A percentile compares a stretch with the other conserved stretches of the same genome.
phyloP scores from a whole-genome alignment of 179 eudicot genomes.

The Silene coronaria region DNA sequence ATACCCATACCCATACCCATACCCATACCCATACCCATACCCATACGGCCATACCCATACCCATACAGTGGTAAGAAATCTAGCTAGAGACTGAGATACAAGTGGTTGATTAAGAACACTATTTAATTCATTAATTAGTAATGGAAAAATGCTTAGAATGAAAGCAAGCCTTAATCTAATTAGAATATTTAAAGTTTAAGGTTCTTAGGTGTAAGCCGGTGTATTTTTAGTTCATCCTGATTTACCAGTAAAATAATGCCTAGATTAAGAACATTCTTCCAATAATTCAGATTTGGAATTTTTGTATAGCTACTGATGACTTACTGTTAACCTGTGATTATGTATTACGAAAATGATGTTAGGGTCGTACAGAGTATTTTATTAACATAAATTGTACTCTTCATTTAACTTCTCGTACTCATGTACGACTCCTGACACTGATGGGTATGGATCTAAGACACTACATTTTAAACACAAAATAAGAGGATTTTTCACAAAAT shows the following conservation, averaged over 20 bases:
- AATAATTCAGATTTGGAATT: not conserved
- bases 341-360: too few relatives aligned
- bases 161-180: not conserved
- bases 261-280: not conserved
- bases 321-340: not conserved
- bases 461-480: too few relatives aligned
- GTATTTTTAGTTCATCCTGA: not conserved
- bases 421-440: too few relatives aligned
- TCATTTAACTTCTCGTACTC: too few relatives aligned
- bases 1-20: too few relatives aligned
- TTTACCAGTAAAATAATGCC: not conserved
- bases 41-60: too few relatives aligned
- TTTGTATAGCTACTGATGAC: not conserved
- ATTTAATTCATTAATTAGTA: not conserved
- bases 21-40: too few relatives aligned
- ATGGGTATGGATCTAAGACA: too few relatives aligned
- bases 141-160: not conserved
- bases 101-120: slow-evolving; percentile 1
- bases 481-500: too few relatives aligned
- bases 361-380: too few relatives aligned
- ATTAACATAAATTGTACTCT: too few relatives aligned
- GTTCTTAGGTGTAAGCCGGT: not conserved
- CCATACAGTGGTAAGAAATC: slow-evolving; percentile 5
- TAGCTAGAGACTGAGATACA: slow-evolving; percentile 5
- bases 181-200: slow-evolving; percentile 13